A percentile compares a stretch with the other conserved stretches of the same genome.
phyloP scores from a whole-genome alignment of 2,329 filamentous ascomycete genomes.

The Cordyceps tenuipes region DNA sequence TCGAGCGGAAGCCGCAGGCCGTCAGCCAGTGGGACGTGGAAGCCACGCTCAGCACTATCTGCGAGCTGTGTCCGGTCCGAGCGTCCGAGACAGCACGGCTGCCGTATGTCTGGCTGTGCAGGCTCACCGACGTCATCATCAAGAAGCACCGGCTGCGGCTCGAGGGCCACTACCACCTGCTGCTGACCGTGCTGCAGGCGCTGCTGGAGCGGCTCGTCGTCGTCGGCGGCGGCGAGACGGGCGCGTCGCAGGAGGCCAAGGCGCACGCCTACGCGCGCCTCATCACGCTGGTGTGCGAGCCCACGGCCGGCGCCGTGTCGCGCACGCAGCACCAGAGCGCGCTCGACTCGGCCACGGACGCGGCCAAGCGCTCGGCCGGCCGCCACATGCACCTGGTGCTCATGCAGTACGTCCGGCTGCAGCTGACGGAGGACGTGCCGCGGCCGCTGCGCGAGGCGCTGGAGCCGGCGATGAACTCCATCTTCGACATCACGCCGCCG shows the following conservation, averaged over 20 bases:
- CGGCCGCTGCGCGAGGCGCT: conserved; percentile 45
- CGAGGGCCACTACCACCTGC: conserved; percentile 53
- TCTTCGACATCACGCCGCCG: conserved; percentile 49
- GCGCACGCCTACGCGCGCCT: conserved; percentile 47
- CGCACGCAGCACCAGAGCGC: conserved; percentile 33
- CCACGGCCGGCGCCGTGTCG: conserved; percentile 46
- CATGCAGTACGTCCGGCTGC: conserved; percentile 51
- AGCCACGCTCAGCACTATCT: conserved; percentile 38
- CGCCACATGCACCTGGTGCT: conserved; percentile 54
- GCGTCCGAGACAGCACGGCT: conserved; percentile 17
- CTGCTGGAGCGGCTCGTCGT: conserved; percentile 47
- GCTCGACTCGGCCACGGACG: conserved; percentile 52
- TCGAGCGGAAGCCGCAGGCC: conserved; percentile 40
- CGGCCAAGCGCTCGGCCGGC: conserved; percentile 52
- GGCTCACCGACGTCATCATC: conserved; percentile 47
- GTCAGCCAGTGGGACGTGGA: conserved; percentile 54
- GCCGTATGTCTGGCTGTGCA: conserved; percentile 40
- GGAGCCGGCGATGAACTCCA: conserved; percentile 48
- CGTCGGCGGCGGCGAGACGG: conserved; percentile 32
- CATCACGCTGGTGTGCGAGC: conserved; percentile 52
- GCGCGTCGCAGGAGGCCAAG: conserved; percentile 29
- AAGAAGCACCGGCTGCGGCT: conserved; percentile 52
- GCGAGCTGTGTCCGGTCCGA: conserved; percentile 23
- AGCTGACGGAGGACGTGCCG: conserved; percentile 47
- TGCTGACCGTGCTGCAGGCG: conserved; percentile 44